Conservation (phyloP, 805 yeast genomes). For the Yamadazyma paraphyllophila region DNA sequence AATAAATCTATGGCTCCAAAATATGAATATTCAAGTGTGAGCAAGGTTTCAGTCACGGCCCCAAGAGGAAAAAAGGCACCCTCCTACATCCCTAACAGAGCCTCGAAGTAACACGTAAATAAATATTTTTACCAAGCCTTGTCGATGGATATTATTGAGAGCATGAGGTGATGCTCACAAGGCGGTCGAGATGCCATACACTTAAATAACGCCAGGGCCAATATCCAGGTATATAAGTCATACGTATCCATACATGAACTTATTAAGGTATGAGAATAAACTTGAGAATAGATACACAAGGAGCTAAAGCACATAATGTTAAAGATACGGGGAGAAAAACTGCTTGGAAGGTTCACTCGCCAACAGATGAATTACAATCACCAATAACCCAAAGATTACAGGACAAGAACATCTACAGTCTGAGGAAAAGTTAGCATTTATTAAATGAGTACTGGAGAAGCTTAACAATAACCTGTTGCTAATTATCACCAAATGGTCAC, state of each 20-base stretch:
- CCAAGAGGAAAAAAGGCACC: slow-evolving; percentile 27
- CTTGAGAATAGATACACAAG: background rate
- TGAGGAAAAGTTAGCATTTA: background rate
- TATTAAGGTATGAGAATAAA: background rate
- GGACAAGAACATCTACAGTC: background rate
- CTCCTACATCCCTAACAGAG: slow-evolving; percentile 30
- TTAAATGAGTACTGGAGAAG: background rate
- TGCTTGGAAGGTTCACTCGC: background rate
- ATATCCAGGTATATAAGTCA: background rate
- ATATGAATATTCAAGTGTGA: slow-evolving; percentile 3
- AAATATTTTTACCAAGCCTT: background rate
- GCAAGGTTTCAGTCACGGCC: background rate
- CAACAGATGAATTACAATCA: background rate
- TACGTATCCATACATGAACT: too few species aligned
- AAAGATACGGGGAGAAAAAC: background rate
- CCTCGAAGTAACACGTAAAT: background rate
- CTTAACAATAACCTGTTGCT: background rate
- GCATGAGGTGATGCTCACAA: background rate
- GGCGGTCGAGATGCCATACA: background rate
- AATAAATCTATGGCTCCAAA: slow-evolving; percentile 4
- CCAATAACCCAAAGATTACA: background rate
- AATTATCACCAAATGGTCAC: background rate
- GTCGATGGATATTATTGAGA: background rate
- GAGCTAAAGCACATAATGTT: background rate
- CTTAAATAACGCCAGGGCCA: background rate